Evolutionary conservation across 192 early-diverging fungal genomes (phyloP).

Genomic region (Spizellomyces punctatus): DNA sequence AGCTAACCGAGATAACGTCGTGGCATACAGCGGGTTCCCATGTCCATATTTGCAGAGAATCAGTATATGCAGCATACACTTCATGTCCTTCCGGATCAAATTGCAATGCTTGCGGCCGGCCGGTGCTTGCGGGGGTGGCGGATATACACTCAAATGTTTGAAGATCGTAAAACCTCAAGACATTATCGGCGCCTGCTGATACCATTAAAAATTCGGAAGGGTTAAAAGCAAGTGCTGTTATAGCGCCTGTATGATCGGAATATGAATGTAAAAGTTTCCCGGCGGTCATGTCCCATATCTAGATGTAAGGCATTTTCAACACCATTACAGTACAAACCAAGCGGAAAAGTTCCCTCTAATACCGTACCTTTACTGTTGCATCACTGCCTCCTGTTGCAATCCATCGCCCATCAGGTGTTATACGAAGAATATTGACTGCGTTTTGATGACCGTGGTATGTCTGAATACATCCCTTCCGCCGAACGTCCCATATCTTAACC

Average conservation of each 20-base stretch:
- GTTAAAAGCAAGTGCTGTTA: constrained; percentile 56
- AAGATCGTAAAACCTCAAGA: constrained; percentile 56
- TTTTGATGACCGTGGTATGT: constrained; percentile 52
- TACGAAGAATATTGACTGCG: constrained; percentile 40
- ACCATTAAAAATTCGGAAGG: constrained; percentile 62
- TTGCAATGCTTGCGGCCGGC: constrained; percentile 34
- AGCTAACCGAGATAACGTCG: constrained; percentile 37
- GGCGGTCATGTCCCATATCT: constrained; percentile 66
- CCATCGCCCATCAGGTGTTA: constrained; percentile 68
- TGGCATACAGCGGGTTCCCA: constrained; percentile 52
- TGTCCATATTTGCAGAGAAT: constrained; percentile 52
- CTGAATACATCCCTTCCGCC: constrained; percentile 64
- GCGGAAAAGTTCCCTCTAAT: not conserved
- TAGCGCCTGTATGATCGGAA: constrained; percentile 36
- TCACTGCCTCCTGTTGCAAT: constrained; percentile 53
- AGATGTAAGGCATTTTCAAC: not conserved
- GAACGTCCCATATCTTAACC: constrained; percentile 66
- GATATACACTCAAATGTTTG: constrained; percentile 54
- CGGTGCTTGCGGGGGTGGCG: constrained; percentile 11
- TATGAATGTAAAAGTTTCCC: constrained; percentile 53
- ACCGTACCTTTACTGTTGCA: constrained; percentile 50
- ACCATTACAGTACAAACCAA: too few relatives aligned
- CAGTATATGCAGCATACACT: constrained; percentile 40
- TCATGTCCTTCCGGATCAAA: constrained; percentile 52
- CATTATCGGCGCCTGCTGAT: constrained; percentile 41